These are phyloP conservation scores for Pascua sp. DNA, from an alignment of 1,284 basidiomycete genomes.

Conservation along the genomic window DNA sequence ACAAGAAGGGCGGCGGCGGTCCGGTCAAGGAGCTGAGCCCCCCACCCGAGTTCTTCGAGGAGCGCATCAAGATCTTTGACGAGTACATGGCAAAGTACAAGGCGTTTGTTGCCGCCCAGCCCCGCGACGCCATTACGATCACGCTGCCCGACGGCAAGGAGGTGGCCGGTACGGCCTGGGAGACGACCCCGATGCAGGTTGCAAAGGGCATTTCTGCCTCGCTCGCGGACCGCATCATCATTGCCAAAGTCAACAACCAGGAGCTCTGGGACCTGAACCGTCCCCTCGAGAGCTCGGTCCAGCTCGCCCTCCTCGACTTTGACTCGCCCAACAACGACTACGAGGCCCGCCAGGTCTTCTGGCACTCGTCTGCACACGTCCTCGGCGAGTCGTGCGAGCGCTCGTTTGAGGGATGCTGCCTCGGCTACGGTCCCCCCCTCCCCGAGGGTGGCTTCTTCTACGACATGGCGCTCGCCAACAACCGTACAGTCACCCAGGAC, in stretches of 20 bases:
- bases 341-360: constrained; percentile 86
- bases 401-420: constrained; percentile 88
- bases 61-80: constrained; percentile 87
- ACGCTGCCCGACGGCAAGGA: constrained; percentile 84
- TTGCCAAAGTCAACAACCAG: constrained; percentile 82
- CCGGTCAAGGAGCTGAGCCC: constrained; percentile 64
- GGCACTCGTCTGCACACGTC: constrained; percentile 99
- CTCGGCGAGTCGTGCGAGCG: constrained; percentile 96
- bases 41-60: constrained; percentile 79
- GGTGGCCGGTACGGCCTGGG: constrained; percentile 82
- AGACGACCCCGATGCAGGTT: constrained; percentile 92
- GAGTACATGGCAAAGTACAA: constrained; percentile 83
- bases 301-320: constrained; percentile 87
- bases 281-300: constrained; percentile 78
- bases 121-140: constrained; percentile 75
- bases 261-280: constrained; percentile 92
- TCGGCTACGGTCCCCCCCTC: constrained; percentile 92
- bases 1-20: constrained; percentile 6
- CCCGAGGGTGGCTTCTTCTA: constrained; percentile 99
- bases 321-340: constrained; percentile 81
- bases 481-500: constrained; percentile 66
- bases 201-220: constrained; percentile 84
- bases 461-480: constrained; percentile 67
- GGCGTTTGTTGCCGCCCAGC: constrained; percentile 74
- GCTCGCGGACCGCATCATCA: constrained; percentile 84